These are phyloP conservation scores for Ogataea nonfermentans DNA, from an alignment of 805 yeast species.

Conservation along the genomic window DNA sequence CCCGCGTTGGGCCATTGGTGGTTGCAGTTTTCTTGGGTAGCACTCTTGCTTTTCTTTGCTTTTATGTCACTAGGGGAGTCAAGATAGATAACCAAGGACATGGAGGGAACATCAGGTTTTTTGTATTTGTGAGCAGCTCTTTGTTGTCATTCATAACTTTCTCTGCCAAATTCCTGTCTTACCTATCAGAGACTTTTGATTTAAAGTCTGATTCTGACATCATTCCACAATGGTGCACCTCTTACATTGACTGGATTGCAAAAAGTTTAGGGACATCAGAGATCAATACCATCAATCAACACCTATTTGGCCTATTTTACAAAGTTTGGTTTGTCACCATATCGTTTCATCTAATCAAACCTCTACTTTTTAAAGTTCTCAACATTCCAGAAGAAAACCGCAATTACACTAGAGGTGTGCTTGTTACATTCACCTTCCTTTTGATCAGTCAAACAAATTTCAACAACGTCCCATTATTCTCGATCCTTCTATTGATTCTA, in stretches of 20 bases:
- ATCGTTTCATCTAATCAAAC: slow-evolving; percentile 15
- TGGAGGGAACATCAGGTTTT: slow-evolving; percentile 16
- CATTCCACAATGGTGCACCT: slow-evolving; percentile 27
- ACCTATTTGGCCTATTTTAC: slow-evolving; percentile 24
- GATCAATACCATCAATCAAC: slow-evolving; percentile 27
- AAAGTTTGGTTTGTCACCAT: slow-evolving; percentile 4
- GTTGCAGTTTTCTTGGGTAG: slow-evolving; percentile 17
- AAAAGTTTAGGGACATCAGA: slow-evolving; percentile 31
- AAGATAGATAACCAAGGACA: not conserved
- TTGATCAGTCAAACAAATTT: slow-evolving; percentile 55
- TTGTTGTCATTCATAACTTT: slow-evolving; percentile 38
- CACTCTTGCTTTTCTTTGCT: slow-evolving; percentile 19
- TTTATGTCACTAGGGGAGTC: slow-evolving; percentile 1
- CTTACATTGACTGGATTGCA: slow-evolving; percentile 31
- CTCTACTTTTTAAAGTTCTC: slow-evolving; percentile 11
- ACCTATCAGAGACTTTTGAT: slow-evolving; percentile 28
- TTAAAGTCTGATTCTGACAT: slow-evolving; percentile 9
- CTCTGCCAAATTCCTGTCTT: slow-evolving; percentile 28
- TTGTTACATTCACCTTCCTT: slow-evolving; percentile 38
- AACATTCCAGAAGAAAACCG: not conserved
- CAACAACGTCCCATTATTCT: slow-evolving; percentile 52
- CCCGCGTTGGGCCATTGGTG: slow-evolving; percentile 23
- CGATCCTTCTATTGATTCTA: slow-evolving; percentile 35
- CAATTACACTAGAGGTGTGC: slow-evolving; percentile 35
- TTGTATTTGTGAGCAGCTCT: slow-evolving; percentile 46